A percentile compares a stretch with the other conserved stretches of the same genome.
Evolutionary conservation across 148 eudicot genomes (phyloP).

Genomic region (Fallopia convolvulus): DNA sequence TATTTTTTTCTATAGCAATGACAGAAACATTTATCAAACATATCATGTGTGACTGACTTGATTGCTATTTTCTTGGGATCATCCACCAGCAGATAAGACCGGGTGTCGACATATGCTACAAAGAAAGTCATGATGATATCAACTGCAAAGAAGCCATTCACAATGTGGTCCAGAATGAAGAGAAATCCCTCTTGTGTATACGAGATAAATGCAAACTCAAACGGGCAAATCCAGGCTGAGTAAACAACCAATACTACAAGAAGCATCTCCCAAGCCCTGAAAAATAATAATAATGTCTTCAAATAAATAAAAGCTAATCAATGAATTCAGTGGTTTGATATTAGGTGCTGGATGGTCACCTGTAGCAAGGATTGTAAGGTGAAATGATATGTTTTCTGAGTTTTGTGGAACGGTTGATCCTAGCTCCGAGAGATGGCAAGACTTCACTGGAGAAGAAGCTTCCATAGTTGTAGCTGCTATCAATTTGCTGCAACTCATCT

Average conservation of each 20-base stretch:
- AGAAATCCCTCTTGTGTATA: constrained; percentile 36
- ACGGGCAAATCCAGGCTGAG: constrained; percentile 90
- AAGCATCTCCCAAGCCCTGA: constrained; percentile 87
- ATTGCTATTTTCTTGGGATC: constrained; percentile 65
- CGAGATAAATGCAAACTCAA: constrained; percentile 68
- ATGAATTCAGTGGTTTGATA: not conserved
- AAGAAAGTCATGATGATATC: constrained; percentile 92
- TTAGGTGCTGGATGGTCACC: constrained; percentile 30
- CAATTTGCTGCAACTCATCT: constrained; percentile 37
- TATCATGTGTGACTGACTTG: constrained; percentile 34
- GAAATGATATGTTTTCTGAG: constrained; percentile 47
- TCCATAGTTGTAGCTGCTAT: constrained; percentile 24
- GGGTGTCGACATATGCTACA: constrained; percentile 68
- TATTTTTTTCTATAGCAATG: not conserved
- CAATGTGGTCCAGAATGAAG: constrained; percentile 61
- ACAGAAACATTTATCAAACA: constrained; percentile 7
- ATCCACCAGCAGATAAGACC: constrained; percentile 66
- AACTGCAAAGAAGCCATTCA: constrained; percentile 69
- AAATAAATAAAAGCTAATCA: not conserved
- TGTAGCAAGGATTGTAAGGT: constrained; percentile 59
- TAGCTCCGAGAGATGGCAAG: constrained; percentile 80
- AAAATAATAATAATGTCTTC: constrained; percentile 1
- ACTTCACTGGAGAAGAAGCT: constrained; percentile 57
- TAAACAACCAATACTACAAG: constrained; percentile 65
- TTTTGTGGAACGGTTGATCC: constrained; percentile 41